Evolutionary conservation across 768 basidiomycete genomes (phyloP).

Genomic region (Tricholoma bakamatsutake): DNA sequence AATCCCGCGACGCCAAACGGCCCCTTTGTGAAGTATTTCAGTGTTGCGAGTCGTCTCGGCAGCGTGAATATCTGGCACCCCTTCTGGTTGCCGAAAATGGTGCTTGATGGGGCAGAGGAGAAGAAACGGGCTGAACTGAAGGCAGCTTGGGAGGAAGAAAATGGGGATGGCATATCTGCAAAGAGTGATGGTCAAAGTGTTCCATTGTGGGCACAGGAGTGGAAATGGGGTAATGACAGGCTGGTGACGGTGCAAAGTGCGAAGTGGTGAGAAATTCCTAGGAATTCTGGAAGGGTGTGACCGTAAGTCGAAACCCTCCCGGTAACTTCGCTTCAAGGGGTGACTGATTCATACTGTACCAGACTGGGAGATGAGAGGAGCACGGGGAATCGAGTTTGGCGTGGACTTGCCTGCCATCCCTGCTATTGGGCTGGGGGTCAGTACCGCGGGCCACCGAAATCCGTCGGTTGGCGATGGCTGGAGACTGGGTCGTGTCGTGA

Average conservation of each 20-base stretch:
- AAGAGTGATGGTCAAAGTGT: conserved; percentile 7
- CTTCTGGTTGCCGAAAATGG: conserved; percentile 93
- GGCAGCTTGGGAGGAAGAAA: conserved; percentile 26
- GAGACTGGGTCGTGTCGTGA: conserved; percentile 52
- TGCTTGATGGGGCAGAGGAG: conserved; percentile 81
- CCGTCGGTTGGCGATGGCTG: conserved; percentile 28
- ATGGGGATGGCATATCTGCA: background rate
- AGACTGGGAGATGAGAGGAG: conserved; percentile 93
- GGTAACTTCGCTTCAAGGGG: background rate
- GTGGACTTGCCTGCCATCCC: conserved; percentile 52
- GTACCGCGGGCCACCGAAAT: conserved; percentile 8
- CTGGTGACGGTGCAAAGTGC: conserved; percentile 90
- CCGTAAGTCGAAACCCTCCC: conserved; percentile 34
- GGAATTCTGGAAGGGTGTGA: conserved; percentile 87
- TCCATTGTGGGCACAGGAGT: conserved; percentile 44
- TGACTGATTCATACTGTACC: background rate
- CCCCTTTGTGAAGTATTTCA: conserved; percentile 85
- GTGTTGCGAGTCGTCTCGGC: conserved; percentile 74
- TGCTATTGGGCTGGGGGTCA: conserved; percentile 33
- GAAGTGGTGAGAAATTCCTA: conserved; percentile 93
- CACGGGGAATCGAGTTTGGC: conserved; percentile 67
- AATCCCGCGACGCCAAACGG: conserved; percentile 79
- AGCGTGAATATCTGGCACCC: conserved; percentile 82
- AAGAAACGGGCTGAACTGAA: conserved; percentile 43
- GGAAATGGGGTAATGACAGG: conserved; percentile 83